These are phyloP conservation scores for Ligustrum vulgare DNA, from an alignment of 257 asterid genomes.

Conservation along the genomic window DNA sequence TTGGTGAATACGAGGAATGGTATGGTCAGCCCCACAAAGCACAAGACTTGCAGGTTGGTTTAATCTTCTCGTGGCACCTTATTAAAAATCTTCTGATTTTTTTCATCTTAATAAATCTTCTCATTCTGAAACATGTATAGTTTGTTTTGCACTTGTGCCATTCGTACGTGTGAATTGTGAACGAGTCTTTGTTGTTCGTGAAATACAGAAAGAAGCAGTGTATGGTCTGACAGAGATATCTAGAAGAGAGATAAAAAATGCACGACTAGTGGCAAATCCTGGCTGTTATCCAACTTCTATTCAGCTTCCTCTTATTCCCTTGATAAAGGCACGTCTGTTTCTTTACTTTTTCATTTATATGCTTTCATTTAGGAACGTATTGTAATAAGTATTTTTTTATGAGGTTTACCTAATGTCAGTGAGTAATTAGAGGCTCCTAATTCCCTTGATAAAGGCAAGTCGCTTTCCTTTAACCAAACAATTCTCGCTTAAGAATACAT, in stretches of 20 bases:
- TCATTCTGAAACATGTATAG: not conserved
- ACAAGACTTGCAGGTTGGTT: constrained; percentile 69
- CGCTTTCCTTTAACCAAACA: too few species aligned
- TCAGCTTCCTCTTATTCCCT: constrained; percentile 90
- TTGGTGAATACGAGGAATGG: constrained; percentile 87
- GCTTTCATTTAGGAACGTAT: not conserved
- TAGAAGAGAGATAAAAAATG: constrained; percentile 63
- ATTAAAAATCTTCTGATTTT: not conserved
- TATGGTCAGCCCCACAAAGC: constrained; percentile 93
- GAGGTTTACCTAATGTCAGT: not conserved
- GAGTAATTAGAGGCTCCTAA: not conserved
- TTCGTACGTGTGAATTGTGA: constrained; percentile 9
- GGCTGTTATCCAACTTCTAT: constrained; percentile 95
- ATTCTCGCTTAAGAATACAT: too few species aligned
- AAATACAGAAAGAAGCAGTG: constrained; percentile 79
- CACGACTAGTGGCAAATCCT: constrained; percentile 91
- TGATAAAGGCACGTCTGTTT: constrained; percentile 61
- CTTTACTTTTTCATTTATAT: not conserved
- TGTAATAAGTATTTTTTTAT: not conserved
- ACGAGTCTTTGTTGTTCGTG: constrained; percentile 6
- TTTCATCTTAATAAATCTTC: not conserved
- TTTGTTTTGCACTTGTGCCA: not conserved
- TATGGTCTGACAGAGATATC: constrained; percentile 89
- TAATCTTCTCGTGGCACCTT: constrained; percentile 12
- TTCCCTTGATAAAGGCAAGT: not conserved